Evolutionary conservation across 1,284 basidiomycete genomes (phyloP), one percentile per base, ranked within the genome.

Genomic region (Ustilago crameri): DNA sequence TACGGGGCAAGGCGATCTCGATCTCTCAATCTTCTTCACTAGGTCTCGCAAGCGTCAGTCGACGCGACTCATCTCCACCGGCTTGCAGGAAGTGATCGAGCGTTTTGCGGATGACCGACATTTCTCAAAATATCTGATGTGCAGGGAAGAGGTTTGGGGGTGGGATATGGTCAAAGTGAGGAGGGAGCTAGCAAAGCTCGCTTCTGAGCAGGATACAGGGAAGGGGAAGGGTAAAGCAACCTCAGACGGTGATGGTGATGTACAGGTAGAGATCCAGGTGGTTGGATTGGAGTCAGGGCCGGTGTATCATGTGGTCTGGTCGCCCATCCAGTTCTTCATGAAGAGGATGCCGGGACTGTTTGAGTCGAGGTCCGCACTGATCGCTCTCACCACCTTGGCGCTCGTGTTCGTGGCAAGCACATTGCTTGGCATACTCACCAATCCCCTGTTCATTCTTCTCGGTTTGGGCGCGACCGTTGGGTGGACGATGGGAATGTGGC

Each of bases 401-500:
- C 17, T 24, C 1, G 20, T 44, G 1, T 45, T 67, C 1, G 7
- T 41, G n/a, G 49, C 20, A 1, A 17, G 30, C 1, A 20, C 34
- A 1, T 15, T 59, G 20, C 48, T 62, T 3, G 47, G 54, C 3
- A 9, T 48, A 17, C 18, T 68, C 14, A 95, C 95, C 78, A 94
- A 76, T 87, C 94, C 86, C 92, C 93, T 95, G 55, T 58, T 72
- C 66, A 63, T 75, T 38, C 46, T 86, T 85, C 84, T 84, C 91
- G 93, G 93, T 84, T 96, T 92, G 71, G 93, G 94, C 85, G 95
- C 95, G 86, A 96, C 98, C 78, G 92, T 15, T 2, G 26, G 23
- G 0, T 60, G 61, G 61, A 34, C 26, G 10, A 23, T 40, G 18
- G 27, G 60, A 40, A 64, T 44, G 47, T 50, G 45, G 24, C 32